Conservation (phyloP, 345 rosid genomes). For the Gossypium bickii region DNA sequence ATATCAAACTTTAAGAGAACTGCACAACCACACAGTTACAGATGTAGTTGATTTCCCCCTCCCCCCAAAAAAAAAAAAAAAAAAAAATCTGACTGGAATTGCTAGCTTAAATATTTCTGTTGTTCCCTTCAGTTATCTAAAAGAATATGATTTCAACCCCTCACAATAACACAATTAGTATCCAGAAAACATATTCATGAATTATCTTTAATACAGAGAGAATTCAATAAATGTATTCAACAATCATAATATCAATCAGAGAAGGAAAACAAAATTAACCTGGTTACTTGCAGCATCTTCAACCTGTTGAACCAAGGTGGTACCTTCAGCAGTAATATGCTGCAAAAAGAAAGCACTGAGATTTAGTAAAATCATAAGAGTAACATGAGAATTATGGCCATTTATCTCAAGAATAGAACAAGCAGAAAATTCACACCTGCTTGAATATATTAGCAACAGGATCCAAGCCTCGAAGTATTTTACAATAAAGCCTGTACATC, state of each 20-base stretch:
- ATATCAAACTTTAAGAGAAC: not conserved
- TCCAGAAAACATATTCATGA: not conserved
- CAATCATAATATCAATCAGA: not conserved
- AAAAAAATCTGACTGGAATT: too few species aligned
- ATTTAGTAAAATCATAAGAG: conserved; percentile 9
- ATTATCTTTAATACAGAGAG: not conserved
- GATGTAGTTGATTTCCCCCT: not conserved
- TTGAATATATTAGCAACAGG: conserved; percentile 81
- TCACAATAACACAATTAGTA: not conserved
- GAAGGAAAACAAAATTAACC: conserved; percentile 27
- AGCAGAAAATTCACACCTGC: conserved; percentile 47
- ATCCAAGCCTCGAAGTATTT: conserved; percentile 69
- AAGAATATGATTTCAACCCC: conserved; percentile 8
- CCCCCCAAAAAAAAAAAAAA: too few species aligned
- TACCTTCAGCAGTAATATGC: conserved; percentile 92
- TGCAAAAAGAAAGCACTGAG: conserved; percentile 24
- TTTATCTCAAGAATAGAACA: not conserved
- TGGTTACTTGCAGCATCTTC: conserved; percentile 88
- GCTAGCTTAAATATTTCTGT: not conserved
- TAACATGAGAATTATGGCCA: not conserved
- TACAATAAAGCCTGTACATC: conserved; percentile 87
- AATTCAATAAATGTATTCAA: not conserved
- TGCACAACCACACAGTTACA: not conserved
- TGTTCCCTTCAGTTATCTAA: not conserved
- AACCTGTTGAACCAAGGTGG: conserved; percentile 85